Evolutionary conservation across 306 rosid species (phyloP), one percentile per base, ranked within the genome.

Genomic region (Hylodesmum podocarpum): DNA sequence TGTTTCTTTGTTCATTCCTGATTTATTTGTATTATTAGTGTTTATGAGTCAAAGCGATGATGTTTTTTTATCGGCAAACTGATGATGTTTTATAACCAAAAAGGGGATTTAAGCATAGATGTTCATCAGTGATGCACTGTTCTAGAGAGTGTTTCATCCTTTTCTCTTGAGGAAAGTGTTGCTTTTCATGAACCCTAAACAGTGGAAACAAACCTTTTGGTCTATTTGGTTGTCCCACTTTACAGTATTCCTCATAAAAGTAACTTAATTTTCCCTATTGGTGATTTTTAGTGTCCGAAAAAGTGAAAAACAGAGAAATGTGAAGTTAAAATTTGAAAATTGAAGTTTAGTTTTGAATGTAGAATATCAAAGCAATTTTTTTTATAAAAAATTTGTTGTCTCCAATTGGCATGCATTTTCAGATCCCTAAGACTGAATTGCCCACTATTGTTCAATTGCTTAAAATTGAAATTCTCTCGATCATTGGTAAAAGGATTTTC

Each of bases 111-210:
- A 29, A 66, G 55, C 24, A 12, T 21, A 21, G 33, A 29, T 41
- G 43, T 15, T 73, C 15, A 19, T 13, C 62, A 10, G 41, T 59
- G 8, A 53, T 73, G 61, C 24, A 29, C 54, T 21, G 31, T 65
- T 33, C 41, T 18, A 37, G 16, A 55, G 5, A 24, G 53, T 41
- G 54, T 22, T 40, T 66, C 33, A 15, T 59, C 6, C n/a, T n/a
- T n/a, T 46, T 61, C 27, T 59, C 15, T 22, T 65, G 72, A 47
- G 14, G 47, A 66, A 39, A 25, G 18, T 16, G 27, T n/a, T 39
- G n/a, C 47, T 14, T n/a, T 79, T 53, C 36, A 21, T 21, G 40
- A 79, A 40, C 69, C 39, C 39, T 73, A 41, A 50, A 39, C 9
- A 31, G 19, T 62, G 7, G 72, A 71, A 50, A 34, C 29, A 61